Base-by-base conservation (phyloP, 305 asterid genomes). In the Fraxinus latifolia region DNA sequence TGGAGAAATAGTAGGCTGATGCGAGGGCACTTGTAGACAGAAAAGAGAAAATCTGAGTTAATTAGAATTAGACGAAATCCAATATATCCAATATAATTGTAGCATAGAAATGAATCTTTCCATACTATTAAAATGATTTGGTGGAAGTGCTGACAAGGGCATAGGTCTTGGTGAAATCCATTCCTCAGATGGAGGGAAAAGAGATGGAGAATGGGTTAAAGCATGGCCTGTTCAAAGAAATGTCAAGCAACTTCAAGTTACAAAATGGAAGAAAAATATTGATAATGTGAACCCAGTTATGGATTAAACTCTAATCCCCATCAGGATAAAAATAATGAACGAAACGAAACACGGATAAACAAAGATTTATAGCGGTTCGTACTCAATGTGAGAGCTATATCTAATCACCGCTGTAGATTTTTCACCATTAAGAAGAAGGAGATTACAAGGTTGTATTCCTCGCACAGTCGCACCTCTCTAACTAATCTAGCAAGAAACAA, bases 1-100 rank as follows among this genome's bases (percentile, higher is more conserved):
- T 19, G 98, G 97, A 42, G 95, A 88, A 80, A 90, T 74, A 5
- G 85, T 82, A 53, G 97, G 97, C 53, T 90, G 84, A 76, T 81
- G 84, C 77, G 88, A 82, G 47, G 95, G 90, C 80, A 81, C 89
- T 89, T 72, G 77, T 37, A 74, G 72, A 86, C 76, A 84, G 71
- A 81, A 62, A 62, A 21, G 53, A 78, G 25, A 80, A 36, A 33
- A 34, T 53, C 71, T 58, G 32, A 71, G 68, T 47, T 21, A 77
- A 29, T 70, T 47, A 80, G 71, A 76, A 75, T 32, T 27, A 67
- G 74, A 58, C 62, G 14, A 79, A 53, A 79, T 65, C 78, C 42
- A 19, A 67, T 21, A 62, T 21, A 19, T 29, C 32, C 32, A 29
- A 29, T 29, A 29, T 29, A 29, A 79, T 23, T 19, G 19, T 12